Evolutionary conservation across 805 yeast genomes (phyloP).

Genomic region (Monosporozyma solicola): DNA sequence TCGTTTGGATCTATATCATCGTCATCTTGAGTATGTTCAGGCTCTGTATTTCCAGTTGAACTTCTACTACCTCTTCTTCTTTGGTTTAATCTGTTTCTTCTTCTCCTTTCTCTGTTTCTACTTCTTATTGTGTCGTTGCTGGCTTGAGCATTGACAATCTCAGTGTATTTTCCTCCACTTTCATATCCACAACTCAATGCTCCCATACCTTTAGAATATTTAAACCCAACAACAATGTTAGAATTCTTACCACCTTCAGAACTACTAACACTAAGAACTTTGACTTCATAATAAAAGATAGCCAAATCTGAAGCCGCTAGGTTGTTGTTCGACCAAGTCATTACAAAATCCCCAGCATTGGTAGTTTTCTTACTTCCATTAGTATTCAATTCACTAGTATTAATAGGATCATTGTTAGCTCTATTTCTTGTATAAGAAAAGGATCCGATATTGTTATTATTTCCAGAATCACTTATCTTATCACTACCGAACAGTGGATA

Average conservation of each 20-base stretch:
- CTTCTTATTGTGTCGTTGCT: background rate
- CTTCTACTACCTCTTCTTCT: background rate
- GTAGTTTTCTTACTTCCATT: slow-evolving; percentile 2
- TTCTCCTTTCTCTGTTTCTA: background rate
- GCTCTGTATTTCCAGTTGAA: background rate
- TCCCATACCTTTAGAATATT: slow-evolving; percentile 10
- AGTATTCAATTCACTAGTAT: background rate
- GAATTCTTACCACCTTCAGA: slow-evolving; percentile 21
- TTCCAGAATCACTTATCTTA: background rate
- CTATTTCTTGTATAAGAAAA: slow-evolving; percentile 12
- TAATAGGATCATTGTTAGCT: slow-evolving; percentile 9
- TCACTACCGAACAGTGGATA: slow-evolving; percentile 5
- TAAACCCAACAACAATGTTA: slow-evolving; percentile 25
- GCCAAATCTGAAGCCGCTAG: slow-evolving; percentile 18
- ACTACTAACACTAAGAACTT: slow-evolving; percentile 19
- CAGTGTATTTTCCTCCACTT: background rate
- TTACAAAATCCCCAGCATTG: slow-evolving; percentile 20
- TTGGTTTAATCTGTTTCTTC: background rate
- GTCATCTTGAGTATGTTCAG: background rate
- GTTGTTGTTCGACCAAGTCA: slow-evolving; percentile 23
- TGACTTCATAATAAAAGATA: slow-evolving; percentile 25
- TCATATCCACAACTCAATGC: too few species aligned
- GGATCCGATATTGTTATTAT: background rate
- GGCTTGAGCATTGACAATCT: background rate
- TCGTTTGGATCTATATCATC: background rate